Evolutionary conservation across 2,329 filamentous ascomycete genomes (phyloP).

Genomic region (Neoscytalidium dimidiatum): DNA sequence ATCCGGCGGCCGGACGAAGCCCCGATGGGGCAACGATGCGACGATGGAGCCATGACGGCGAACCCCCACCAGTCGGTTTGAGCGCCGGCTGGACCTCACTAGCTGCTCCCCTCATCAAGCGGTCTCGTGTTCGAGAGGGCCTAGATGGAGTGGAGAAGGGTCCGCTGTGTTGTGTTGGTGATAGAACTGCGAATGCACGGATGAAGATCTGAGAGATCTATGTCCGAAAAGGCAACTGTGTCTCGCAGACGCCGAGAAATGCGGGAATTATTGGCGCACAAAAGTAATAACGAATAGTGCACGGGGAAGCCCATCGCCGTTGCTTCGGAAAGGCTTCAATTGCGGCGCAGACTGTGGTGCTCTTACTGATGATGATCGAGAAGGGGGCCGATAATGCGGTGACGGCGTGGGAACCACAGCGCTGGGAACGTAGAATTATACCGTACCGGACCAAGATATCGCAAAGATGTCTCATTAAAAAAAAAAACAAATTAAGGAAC

Average conservation of each 20-base stretch:
- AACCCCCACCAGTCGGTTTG: neutral
- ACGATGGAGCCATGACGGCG: neutral
- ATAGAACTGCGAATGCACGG: neutral
- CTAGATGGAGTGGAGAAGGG: neutral
- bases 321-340: neutral
- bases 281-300: neutral
- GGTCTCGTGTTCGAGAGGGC: neutral
- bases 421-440: no score
- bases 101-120: neutral
- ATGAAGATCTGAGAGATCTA: neutral
- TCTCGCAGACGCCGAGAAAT: neutral
- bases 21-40: neutral
- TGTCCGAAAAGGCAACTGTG: conserved; percentile 5
- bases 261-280: conserved; percentile 4
- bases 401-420: no score
- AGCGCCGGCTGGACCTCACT: neutral
- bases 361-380: no score
- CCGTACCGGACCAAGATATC: no score
- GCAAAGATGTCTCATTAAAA: no score
- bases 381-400: no score
- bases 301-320: neutral
- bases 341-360: no score
- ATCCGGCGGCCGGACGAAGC: neutral
- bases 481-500: no score
- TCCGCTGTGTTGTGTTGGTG: neutral